Evolutionary conservation across 1,284 basidiomycete species (phyloP), one percentile per base, ranked within the genome.

Genomic region (Trametes hirsuta): DNA sequence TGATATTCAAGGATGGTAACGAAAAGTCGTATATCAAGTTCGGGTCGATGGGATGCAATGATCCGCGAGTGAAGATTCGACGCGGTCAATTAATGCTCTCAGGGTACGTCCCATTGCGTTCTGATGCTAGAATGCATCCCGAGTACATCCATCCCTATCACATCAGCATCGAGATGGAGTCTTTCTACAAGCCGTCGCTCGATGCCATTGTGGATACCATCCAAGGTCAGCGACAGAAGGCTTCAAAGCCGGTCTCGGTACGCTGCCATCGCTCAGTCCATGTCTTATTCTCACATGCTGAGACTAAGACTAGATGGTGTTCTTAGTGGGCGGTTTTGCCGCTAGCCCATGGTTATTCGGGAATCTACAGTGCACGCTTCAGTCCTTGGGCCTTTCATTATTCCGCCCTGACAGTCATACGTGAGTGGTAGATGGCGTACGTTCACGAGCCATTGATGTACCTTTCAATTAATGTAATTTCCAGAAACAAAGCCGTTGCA

Each of bases 371-470:
- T 59, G 56, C 0, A 60, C 68, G 11, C 63, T 79, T 12, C 55
- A 52, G 6, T 53, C 69, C 39, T 11, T 77, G 66, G 70, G 70
- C 1, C 52, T 81, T 42, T 65, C 62, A 1, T 70, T 84, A 36
- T 73, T 73, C 59, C 75, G 81, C 2, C 82, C 81, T 12, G 80
- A 83, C 47, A 76, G 70, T 24, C 76, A 81, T 57, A 76, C 78
- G 82, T 82, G 55, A 55, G 30, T 30, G 30, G 79, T 65, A 14
- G 25, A 14, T 22, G 10, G 4, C 12, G 10, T 39, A n/a, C 24
- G 3, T 30, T 21, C n/a, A 4, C 30, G 18, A 35, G 34, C n/a
- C 14, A 40, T 14, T 40, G 39, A 18, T 40, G 12, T 2, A 18
- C 39, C 11, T 18, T 40, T 14, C 9, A 10, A 10, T 24, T 5